Base-by-base conservation (phyloP, 768 basidiomycete species). In the Hydnomerulius pinastri region DNA sequence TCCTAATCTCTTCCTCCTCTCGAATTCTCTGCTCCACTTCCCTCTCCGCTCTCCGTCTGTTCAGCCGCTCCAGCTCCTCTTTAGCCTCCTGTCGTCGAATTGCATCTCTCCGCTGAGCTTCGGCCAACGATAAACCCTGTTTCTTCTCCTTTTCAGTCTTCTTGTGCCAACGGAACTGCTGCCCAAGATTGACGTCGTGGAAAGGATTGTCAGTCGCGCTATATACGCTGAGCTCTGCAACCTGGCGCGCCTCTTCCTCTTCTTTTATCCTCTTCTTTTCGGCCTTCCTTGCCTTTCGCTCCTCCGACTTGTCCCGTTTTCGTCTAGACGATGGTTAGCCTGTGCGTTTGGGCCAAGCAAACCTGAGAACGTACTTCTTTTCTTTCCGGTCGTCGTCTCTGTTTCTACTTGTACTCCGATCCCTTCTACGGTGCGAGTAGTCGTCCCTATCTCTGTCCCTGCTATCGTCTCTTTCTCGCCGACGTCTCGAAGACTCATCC, bases 151-250 rank as follows among this genome's bases (percentile, higher is more conserved):
- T 92, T 68, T 99, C 97, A 23, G 85, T 82, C 75, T 99, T 99
- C 78, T 99, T 99, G 73, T 94, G 91, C 97, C 97, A 99, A 50
- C 90, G 85, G 70, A 99, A 99, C 67, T 95, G 92, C 65, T 98
- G 92, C 18, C 86, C 88, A 27, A 98, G 86, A 68, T 98, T 98
- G 54, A 92, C 86, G 61, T 98, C 97, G 71, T 97, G 92, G 76
- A 98, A 99, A 0, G 97, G 97, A 64, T 98, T 99, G 77, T 98
- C 95, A 11, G 86, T 85, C 40, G 94, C 91, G 58, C 92, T 94
- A 75, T 98, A 98, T 57, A 97, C 88, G 57, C 93, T 95, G 36
- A 98, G 80, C 70, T 98, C 96, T 9, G 92, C 93, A 13, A 97
- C 87, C 59, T 89, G 86, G 23, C 95, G 86, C 20, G 90, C 87